These are phyloP conservation scores for Plasmodium knowlesi DNA, from an alignment of 169 alveolate genomes.

Conservation along the genomic window DNA sequence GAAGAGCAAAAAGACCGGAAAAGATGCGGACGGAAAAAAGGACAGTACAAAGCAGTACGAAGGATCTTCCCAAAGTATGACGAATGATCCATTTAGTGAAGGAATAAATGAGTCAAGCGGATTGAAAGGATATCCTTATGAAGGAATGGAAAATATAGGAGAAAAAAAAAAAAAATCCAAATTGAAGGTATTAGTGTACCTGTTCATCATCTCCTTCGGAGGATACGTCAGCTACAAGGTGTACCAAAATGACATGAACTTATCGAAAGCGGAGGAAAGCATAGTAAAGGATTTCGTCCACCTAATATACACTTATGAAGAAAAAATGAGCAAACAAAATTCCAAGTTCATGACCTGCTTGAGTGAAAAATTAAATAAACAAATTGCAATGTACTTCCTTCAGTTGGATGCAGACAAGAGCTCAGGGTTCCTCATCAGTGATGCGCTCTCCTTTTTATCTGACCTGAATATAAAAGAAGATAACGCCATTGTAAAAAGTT, in stretches of 20 bases:
- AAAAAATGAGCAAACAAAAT: constrained; percentile 42
- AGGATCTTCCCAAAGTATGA: background rate
- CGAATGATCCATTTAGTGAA: background rate
- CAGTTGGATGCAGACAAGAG: constrained; percentile 62
- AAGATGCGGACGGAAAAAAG: background rate
- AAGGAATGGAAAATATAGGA: background rate
- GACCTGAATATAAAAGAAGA: constrained; percentile 68
- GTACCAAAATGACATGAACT: constrained; percentile 51
- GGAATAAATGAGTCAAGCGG: background rate
- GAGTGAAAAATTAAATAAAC: constrained; percentile 38
- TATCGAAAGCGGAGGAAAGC: constrained; percentile 73
- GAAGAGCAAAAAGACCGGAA: background rate
- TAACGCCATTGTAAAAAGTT: constrained; percentile 42
- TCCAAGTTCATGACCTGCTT: constrained; percentile 67
- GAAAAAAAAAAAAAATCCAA: constrained; percentile 37
- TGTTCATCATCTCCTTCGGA: background rate
- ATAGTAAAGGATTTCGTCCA: constrained; percentile 37
- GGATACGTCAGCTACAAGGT: constrained; percentile 48
- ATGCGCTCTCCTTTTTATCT: constrained; percentile 43
- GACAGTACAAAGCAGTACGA: background rate
- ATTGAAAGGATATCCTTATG: background rate
- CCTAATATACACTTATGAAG: constrained; percentile 43
- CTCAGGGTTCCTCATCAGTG: constrained; percentile 62
- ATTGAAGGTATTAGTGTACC: constrained; percentile 5
- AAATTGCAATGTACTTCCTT: constrained; percentile 71